These are phyloP conservation scores for Suillus bovinus DNA, from an alignment of 768 basidiomycete species.

Conservation along the genomic window DNA sequence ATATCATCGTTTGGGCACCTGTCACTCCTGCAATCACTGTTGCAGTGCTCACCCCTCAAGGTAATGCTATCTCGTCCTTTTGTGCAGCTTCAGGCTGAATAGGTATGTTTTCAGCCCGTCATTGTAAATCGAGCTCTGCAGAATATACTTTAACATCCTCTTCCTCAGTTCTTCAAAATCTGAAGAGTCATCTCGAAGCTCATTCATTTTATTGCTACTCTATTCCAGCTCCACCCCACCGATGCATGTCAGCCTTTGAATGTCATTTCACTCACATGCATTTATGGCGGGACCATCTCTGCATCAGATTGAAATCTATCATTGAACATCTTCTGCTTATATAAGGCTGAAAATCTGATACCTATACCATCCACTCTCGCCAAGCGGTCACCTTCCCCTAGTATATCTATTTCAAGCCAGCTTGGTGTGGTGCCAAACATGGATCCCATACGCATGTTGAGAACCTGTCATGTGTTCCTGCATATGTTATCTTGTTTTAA, in stretches of 20 bases:
- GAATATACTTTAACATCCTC: constrained; percentile 69
- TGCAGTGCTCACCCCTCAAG: constrained; percentile 56
- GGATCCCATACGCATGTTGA: constrained; percentile 28
- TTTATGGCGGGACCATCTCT: constrained; percentile 78
- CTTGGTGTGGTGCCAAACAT: constrained; percentile 71
- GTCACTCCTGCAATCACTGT: constrained; percentile 73
- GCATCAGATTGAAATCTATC: constrained; percentile 59
- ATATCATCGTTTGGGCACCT: no score
- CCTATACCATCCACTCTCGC: constrained; percentile 65
- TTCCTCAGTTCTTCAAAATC: constrained; percentile 54
- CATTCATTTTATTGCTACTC: constrained; percentile 54
- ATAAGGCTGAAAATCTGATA: constrained; percentile 67
- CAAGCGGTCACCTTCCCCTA: constrained; percentile 59
- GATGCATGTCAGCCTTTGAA: constrained; percentile 88
- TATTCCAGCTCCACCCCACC: constrained; percentile 71
- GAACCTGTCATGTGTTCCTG: constrained; percentile 23
- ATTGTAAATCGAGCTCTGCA: constrained; percentile 76
- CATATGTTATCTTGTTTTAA: constrained; percentile 26
- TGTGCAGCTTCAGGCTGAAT: background rate
- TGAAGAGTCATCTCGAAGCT: constrained; percentile 39
- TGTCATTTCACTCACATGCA: constrained; percentile 68
- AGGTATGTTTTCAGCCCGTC: constrained; percentile 48
- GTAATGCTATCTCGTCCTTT: constrained; percentile 37
- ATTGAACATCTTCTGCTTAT: constrained; percentile 74
- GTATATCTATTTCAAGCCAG: constrained; percentile 43